Base-by-base conservation (phyloP, 306 rosid species). In the Malus sieversii region DNA sequence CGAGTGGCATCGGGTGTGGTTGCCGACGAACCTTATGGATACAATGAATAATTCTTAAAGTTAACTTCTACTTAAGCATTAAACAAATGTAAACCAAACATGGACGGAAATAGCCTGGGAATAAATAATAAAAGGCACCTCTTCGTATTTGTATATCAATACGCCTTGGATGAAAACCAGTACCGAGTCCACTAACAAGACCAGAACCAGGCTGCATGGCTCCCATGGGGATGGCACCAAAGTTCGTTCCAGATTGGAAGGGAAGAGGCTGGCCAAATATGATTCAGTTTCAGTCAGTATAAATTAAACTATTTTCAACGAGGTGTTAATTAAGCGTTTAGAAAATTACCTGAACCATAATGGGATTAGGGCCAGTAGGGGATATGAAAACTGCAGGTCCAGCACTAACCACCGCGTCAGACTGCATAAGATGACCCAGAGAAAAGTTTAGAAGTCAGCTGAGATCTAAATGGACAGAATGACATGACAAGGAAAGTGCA, bases 381-480 rank as follows among this genome's bases (percentile, higher is more conserved):
- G 98, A 92, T 88, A 96, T 87, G 85, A 88, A 96, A 83, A 92
- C 97, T 73, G 99, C 98, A 59, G 98, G 99, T 53, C 99, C 99
- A 33, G 94, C 92, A 81, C 92, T 96, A 80, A 93, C 98, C 64
- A 92, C 93, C 3, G 98, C 99, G 74, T 92, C 98, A 38, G 97
- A 83, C 99, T 96, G 90, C 83, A 87, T 46, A 70, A 70, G 48
- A 66, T 68, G 38, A 71, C 62, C 70, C 14, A 55, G 12, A 86
- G 45, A 14, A 75, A 75, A 6, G 1, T 45, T 70, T 52, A 60
- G 10, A 67, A 32, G 60, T 68, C 78, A 82, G 58, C 35, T 35
- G 69, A 69, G 10, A 77, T 57, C 70, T 29, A 4, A 70, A 66
- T 53, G 55, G 72, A 83, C 25, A 85, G 81, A 74, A 86, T 61